Conservation (phyloP, 2,329 filamentous ascomycete species). For the Botrytis paeoniae region DNA sequence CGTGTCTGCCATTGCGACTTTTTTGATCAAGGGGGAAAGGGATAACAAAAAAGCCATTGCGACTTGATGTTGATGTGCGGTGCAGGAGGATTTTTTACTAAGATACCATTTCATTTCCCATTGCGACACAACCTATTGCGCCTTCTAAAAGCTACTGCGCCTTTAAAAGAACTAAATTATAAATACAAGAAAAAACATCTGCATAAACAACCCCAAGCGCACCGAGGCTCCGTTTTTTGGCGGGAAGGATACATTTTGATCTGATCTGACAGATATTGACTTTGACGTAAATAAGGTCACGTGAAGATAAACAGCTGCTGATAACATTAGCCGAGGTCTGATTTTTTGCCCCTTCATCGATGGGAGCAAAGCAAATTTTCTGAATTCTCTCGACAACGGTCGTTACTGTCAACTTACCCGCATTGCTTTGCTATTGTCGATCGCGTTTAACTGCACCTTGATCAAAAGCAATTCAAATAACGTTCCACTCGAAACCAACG, state of each 20-base stretch:
- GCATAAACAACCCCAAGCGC: background rate
- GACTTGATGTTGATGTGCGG: slow-evolving; percentile 9
- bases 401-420: background rate
- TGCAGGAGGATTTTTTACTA: background rate
- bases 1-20: slow-evolving; percentile 10
- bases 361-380: background rate
- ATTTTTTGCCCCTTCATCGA: background rate
- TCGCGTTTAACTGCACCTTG: background rate
- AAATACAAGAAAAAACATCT: slow-evolving; percentile 6
- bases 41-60: background rate
- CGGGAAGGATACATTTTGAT: background rate
- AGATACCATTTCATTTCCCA: slow-evolving; percentile 16
- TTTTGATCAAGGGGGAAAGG: background rate
- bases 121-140: slow-evolving; percentile 9
- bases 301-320: background rate
- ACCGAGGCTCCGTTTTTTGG: background rate
- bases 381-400: background rate
- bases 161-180: background rate
- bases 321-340: slow-evolving; percentile 1
- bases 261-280: background rate
- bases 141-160: background rate
- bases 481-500: background rate
- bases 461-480: background rate
- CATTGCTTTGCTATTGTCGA: background rate
- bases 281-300: background rate